Evolutionary conservation across 805 yeast genomes (phyloP).

Genomic region (Barnettozyma pratensis): DNA sequence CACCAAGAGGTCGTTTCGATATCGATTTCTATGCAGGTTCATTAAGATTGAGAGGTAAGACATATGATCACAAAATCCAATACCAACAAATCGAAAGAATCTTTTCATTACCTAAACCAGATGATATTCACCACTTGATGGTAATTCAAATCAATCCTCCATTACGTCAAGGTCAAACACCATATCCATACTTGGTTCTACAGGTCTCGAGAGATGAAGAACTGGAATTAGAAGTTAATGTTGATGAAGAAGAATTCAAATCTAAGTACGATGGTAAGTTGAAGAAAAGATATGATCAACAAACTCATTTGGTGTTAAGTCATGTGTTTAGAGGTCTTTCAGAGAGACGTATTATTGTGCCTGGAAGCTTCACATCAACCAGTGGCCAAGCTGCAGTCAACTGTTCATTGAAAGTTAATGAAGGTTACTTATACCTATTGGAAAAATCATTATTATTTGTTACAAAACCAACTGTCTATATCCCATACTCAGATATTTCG

Average conservation of each 20-base stretch:
- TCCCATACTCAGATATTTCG: slow-evolving; percentile 79
- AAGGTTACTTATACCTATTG: slow-evolving; percentile 89
- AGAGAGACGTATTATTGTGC: slow-evolving; percentile 77
- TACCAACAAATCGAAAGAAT: slow-evolving; percentile 86
- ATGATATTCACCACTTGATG: slow-evolving; percentile 83
- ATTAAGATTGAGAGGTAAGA: slow-evolving; percentile 91
- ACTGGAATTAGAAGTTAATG: slow-evolving; percentile 80
- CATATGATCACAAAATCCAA: slow-evolving; percentile 94
- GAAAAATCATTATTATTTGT: slow-evolving; percentile 88
- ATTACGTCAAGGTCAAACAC: slow-evolving; percentile 94
- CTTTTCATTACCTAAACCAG: slow-evolving; percentile 90
- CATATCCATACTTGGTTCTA: slow-evolving; percentile 86
- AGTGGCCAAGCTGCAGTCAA: slow-evolving; percentile 81
- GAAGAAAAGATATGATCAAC: slow-evolving; percentile 71
- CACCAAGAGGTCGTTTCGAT: slow-evolving; percentile 98
- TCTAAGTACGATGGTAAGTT: slow-evolving; percentile 69
- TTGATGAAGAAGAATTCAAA: slow-evolving; percentile 78
- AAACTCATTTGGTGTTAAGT: slow-evolving; percentile 80
- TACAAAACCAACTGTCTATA: slow-evolving; percentile 89
- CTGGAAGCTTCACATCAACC: slow-evolving; percentile 75
- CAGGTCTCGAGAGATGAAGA: slow-evolving; percentile 91
- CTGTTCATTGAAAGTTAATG: slow-evolving; percentile 91
- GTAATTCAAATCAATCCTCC: slow-evolving; percentile 95
- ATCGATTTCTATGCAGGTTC: slow-evolving; percentile 87
- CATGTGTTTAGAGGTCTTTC: slow-evolving; percentile 88